Evolutionary conservation across 306 rosid species (phyloP), one percentile per base, ranked within the genome.

Genomic region (Vigna nakashimae): DNA sequence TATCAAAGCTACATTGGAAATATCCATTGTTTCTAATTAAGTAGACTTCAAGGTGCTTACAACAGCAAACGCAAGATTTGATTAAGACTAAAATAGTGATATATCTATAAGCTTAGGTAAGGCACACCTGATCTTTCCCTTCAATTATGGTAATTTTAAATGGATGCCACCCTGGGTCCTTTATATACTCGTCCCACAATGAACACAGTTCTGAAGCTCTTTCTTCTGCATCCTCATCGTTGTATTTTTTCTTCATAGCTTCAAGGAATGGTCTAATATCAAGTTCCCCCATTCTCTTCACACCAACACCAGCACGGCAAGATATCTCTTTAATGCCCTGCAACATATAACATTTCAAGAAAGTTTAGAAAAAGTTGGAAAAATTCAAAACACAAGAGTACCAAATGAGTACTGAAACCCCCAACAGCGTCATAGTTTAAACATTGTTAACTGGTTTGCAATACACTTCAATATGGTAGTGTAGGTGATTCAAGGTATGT

Each of bases 221-320:
- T 13, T 88, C 92, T 80, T 96, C 97, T 52, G 94, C 97, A 10
- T 87, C 92, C 58, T 91, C 98, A 78, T 72, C 93, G 7, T 80
- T 88, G 84, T 89, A 96, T 79, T 67, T 96, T 82, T 76, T 88
- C 85, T 88, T 91, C 96, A 91, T 85, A 79, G 83, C 89, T 84
- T 91, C 90, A 76, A 81, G 72, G 79, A 96, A 96, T 20, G 99
- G 97, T 78, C 83, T 89, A 71, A 51, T 50, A 75, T 91, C 94
- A 45, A 96, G 96, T 82, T 93, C 98, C 72, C 99, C 99, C 99
- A 96, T 91, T 93, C 98, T 89, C 78, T 91, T 93, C 32, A 96
- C 85, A 17, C 94, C 84, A 84, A 93, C 84, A 26, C 80, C 45
- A 36, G 85, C 81, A 78, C 80, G 83, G 46, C 63, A 77, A 53